These are phyloP conservation scores for Neurospora sp. DNA, from an alignment of 495 filamentous ascomycete species.

Conservation along the genomic window DNA sequence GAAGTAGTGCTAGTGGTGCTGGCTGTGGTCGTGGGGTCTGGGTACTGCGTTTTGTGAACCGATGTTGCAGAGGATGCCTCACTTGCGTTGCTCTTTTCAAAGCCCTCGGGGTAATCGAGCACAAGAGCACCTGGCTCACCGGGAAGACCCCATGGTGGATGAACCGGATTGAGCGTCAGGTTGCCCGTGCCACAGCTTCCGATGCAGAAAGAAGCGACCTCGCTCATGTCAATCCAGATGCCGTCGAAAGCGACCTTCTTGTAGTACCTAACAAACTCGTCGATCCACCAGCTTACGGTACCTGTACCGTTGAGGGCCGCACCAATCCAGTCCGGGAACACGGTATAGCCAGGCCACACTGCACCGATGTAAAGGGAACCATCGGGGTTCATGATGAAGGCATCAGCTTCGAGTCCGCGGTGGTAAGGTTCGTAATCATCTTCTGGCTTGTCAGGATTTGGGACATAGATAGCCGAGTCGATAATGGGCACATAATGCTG, in stretches of 20 bases:
- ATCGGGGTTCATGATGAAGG: constrained; percentile 61
- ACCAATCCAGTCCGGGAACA: constrained; percentile 44
- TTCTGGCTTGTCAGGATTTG: constrained; percentile 58
- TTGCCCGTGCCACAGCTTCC: constrained; percentile 66
- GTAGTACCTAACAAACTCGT: constrained; percentile 52
- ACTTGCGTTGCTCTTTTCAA: constrained; percentile 57
- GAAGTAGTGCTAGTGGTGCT: constrained; percentile 33
- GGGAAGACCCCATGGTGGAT: constrained; percentile 56
- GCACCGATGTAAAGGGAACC: constrained; percentile 65
- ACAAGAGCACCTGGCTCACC: constrained; percentile 53
- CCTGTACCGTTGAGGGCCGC: constrained; percentile 51
- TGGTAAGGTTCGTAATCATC: constrained; percentile 63
- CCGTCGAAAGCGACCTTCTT: constrained; percentile 63
- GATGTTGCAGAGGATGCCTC: constrained; percentile 52
- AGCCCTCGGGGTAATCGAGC: constrained; percentile 60
- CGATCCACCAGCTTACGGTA: constrained; percentile 58
- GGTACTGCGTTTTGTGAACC: constrained; percentile 22
- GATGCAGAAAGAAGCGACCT: constrained; percentile 70
- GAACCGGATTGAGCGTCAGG: constrained; percentile 58
- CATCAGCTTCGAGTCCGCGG: constrained; percentile 51
- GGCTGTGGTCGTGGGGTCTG: constrained; percentile 13
- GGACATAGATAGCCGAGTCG: constrained; percentile 72
- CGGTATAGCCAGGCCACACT: constrained; percentile 80
- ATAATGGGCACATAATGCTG: constrained; percentile 78
- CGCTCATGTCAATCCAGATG: constrained; percentile 86